Evolutionary conservation across 225 moss, liverwort and hornwort species (phyloP).

Genomic region (Bryum argenteum): DNA sequence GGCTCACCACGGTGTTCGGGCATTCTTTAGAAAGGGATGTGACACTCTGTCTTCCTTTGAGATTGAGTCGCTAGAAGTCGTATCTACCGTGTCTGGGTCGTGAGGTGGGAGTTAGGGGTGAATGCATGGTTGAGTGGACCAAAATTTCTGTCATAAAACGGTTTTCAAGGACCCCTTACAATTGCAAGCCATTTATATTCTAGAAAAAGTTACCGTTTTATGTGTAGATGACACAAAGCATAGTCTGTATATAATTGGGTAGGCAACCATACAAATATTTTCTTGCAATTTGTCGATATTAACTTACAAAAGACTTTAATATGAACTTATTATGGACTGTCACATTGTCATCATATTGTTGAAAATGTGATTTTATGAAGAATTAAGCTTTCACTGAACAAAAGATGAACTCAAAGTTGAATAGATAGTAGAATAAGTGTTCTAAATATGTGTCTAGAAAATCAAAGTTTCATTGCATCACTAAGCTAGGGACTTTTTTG

Average conservation of each 20-base stretch:
- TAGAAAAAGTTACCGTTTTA: background rate
- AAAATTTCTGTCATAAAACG: background rate
- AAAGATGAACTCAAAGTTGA: background rate
- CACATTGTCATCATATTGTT: background rate
- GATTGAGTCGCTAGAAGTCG: too few species aligned
- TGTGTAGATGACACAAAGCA: background rate
- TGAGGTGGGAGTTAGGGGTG: too few species aligned
- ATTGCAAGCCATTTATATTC: background rate
- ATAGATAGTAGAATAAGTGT: background rate
- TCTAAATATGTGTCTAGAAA: background rate
- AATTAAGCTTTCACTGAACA: background rate
- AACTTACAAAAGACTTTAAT: background rate
- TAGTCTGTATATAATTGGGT: background rate
- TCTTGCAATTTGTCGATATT: background rate
- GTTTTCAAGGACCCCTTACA: background rate
- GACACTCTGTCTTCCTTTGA: too few species aligned
- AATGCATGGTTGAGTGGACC: background rate
- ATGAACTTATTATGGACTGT: background rate
- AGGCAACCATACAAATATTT: background rate
- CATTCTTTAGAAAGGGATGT: too few species aligned
- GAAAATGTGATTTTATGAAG: background rate
- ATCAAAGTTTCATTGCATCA: too few species aligned
- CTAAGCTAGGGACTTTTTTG: too few species aligned
- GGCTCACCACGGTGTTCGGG: too few species aligned
- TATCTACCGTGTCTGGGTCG: too few species aligned